Conservation (phyloP, 768 basidiomycete species). For the Coprinellus micaceus region DNA sequence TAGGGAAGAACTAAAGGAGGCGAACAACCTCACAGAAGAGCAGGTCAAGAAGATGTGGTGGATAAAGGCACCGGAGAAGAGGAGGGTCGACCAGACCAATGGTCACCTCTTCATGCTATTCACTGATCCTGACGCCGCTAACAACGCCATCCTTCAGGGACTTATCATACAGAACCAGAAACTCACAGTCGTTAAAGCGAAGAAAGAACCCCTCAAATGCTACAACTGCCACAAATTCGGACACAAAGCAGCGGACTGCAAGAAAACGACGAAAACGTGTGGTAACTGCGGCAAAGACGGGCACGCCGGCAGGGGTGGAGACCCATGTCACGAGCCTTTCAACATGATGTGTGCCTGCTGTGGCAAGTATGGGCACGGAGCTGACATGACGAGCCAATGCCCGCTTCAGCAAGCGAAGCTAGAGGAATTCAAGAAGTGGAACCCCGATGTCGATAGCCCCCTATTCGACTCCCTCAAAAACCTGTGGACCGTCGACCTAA, state of each 20-base stretch:
- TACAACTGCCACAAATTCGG: slow-evolving; percentile 19
- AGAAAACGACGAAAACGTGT: slow-evolving; percentile 11
- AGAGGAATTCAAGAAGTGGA: too few species aligned
- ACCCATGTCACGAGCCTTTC: too few species aligned
- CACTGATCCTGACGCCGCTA: slow-evolving; percentile 10
- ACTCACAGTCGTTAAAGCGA: slow-evolving; percentile 8
- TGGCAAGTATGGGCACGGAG: background rate
- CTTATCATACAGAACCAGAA: slow-evolving; percentile 3
- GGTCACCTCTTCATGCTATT: slow-evolving; percentile 14
- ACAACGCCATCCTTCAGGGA: slow-evolving; percentile 12
- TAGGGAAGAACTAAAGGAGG: background rate
- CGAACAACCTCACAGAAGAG: background rate
- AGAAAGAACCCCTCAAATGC: slow-evolving; percentile 16
- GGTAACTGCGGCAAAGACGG: slow-evolving; percentile 8
- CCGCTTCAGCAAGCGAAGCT: too few species aligned
- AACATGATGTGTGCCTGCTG: background rate
- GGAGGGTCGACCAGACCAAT: background rate
- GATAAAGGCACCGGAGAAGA: background rate
- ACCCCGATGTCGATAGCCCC: too few species aligned
- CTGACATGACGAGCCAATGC: too few species aligned
- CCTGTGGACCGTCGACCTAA: too few species aligned
- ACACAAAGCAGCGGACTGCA: slow-evolving; percentile 17
- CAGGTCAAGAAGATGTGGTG: background rate
- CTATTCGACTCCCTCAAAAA: too few species aligned
- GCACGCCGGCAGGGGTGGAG: slow-evolving; percentile 1